Percentiles rank a stretch among this genome's conserved stretches.
phyloP scores from a whole-genome alignment of 1,284 basidiomycete species.

The Sporisorium exsertum region DNA sequence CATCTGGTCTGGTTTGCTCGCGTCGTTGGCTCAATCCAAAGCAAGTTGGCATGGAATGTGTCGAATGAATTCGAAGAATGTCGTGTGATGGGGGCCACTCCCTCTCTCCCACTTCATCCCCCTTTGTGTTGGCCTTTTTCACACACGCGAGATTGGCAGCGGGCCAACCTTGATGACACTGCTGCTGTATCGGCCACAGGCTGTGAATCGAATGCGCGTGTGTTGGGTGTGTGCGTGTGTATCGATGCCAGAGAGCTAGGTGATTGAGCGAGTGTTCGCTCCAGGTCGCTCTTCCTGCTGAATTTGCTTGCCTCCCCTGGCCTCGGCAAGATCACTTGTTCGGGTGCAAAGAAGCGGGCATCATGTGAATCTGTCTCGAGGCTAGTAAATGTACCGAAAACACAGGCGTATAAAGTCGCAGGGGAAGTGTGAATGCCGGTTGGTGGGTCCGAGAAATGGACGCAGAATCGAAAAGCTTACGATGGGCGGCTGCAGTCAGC shows the following conservation, averaged over 20 bases:
- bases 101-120: background rate
- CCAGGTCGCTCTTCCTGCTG: background rate
- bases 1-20: no score
- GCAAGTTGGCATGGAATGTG: background rate
- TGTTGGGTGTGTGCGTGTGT: no score
- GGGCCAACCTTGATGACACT: background rate
- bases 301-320: background rate
- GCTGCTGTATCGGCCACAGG: background rate
- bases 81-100: background rate
- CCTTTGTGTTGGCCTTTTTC: background rate
- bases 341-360: no score
- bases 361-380: no score
- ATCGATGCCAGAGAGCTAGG: background rate
- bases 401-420: no score
- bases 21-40: background rate
- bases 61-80: background rate
- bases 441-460: slow-evolving; percentile 1
- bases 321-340: no score
- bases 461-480: slow-evolving; percentile 1
- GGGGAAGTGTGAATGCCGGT: background rate
- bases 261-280: slow-evolving; percentile 2
- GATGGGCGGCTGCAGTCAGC: no score
- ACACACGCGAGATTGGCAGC: slow-evolving; percentile 3
- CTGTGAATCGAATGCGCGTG: background rate
- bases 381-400: no score